Base-by-base conservation (phyloP, 495 filamentous ascomycete genomes). In the Xylaria venustula region DNA sequence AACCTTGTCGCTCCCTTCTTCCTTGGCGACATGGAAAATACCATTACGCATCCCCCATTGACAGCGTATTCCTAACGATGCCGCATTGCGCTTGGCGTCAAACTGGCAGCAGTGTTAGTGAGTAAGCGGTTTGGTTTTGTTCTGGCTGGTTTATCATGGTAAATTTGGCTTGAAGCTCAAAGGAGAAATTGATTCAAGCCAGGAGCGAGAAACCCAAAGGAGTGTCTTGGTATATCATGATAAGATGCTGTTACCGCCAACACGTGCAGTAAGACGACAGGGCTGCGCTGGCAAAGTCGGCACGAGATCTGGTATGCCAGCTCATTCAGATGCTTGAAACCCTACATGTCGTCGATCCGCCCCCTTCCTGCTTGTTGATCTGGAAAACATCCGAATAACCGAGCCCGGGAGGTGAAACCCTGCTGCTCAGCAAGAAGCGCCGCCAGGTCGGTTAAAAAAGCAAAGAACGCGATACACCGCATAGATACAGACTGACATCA, bases 21-120 rank as follows among this genome's bases (percentile, higher is more conserved):
- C 78, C 71, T 85, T 86, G 30, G 86, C 86, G 47, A 89, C 80
- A 67, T 81, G 83, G 69, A 88, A 86, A 42, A 88, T 81, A 48
- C 78, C 84, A 68, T 83, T 80, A 58, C 79, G 78, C 65, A 89
- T 83, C 34, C 86, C 86, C 77, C 86, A 87, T 50, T 68, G 75
- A 67, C 86, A 86, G 60, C 87, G 84, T 2, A 86, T 80, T 42
- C 77, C 74, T 48, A 88, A 77, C n/a, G 85, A 88, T 60, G 79
- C 78, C 64, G 83, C 81, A 69, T 87, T 88, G 63, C 85, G 84
- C 55, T 73, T 61, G 42, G 71, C 55, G 42, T 81, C 81, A 70
- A 86, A 85, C 80, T 84, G 63, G 61, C 8, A 11, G n/a, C 3
- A 34, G 34, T 40, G 48, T 61, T 48, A 61, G 58, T 17, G 1